Conservation (phyloP, 148 eudicot species). For the Polygonum maritimum region DNA sequence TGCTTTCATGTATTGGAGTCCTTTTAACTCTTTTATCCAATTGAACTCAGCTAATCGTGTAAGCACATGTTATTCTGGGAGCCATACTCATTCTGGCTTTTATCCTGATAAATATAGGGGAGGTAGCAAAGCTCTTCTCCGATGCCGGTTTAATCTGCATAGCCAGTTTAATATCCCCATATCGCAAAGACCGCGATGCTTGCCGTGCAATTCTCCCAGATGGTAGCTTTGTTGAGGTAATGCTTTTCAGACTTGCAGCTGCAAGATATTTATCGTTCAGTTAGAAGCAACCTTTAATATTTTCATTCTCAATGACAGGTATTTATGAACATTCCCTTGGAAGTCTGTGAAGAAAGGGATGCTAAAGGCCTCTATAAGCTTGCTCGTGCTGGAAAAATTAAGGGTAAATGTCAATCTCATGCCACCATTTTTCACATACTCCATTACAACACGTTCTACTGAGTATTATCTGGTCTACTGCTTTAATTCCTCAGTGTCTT, state of each 20-base stretch:
- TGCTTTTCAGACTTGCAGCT: slow-evolving; percentile 2
- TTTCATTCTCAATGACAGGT: slow-evolving; percentile 39
- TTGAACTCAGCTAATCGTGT: not conserved
- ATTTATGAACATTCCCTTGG: slow-evolving; percentile 80
- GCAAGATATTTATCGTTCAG: not conserved
- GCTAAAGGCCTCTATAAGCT: slow-evolving; percentile 94
- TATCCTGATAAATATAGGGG: slow-evolving; percentile 35
- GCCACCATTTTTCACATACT: not conserved
- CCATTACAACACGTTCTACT: not conserved
- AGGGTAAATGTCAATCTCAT: slow-evolving; percentile 35
- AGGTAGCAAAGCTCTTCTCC: slow-evolving; percentile 80
- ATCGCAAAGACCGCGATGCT: slow-evolving; percentile 80
- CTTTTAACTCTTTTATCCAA: not conserved
- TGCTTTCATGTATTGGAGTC: not conserved
- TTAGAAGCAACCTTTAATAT: not conserved
- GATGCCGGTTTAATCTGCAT: slow-evolving; percentile 77
- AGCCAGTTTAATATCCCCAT: slow-evolving; percentile 91
- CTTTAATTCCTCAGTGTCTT: not conserved
- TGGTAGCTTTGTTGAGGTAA: slow-evolving; percentile 67
- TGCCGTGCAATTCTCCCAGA: slow-evolving; percentile 75
- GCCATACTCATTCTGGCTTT: not conserved
- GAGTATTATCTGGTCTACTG: not conserved
- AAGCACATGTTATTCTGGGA: not conserved
- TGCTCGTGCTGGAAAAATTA: slow-evolving; percentile 91
- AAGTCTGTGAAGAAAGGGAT: slow-evolving; percentile 82